Base-by-base conservation (phyloP, 805 yeast genomes). In the Candida methanosorbosa region DNA sequence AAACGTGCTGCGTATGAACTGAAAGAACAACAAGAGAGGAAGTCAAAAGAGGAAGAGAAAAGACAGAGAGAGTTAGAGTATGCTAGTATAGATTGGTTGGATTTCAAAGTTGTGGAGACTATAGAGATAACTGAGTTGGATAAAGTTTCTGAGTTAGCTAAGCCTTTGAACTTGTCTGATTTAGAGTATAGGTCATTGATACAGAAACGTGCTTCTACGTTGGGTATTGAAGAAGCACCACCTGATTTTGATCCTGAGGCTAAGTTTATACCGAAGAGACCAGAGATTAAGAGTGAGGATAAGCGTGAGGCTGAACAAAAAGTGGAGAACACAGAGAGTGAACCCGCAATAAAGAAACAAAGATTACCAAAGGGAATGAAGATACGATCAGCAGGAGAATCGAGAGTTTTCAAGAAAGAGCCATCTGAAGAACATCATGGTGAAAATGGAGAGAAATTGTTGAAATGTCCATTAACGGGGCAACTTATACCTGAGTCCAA, bases 61-160 rank as follows among this genome's bases (percentile, higher is more conserved):
- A 59, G 39, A 41, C 43, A 53, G 30, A 67, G 71, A 27, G 67
- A 66, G 38, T 43, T 75, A 5, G 78, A 71, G 28, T 84, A 69
- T 57, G 85, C 88, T 0, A 71, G 81, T 9, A 78, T 86, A 17
- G 87, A 88, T 57, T 90, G 98, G 98, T 78, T 78, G 37, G 84
- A 82, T 41, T 90, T 88, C 50, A 64, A 68, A 2, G 64, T 84
- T 14, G 80, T 84, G 7, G 85, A 78, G 33, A 75, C 79, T 2
- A 64, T 87, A 12, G 75, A 68, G 32, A 80, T 86, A 43, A 72
- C 73, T 13, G 76, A 74, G 2, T 56, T 72, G 6, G 87, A 79
- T 52, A 64, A 68, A 39, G 72, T 68, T 9, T 66, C 73, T 4
- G 80, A 75, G 33, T 57, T 78, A 33, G 65, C 72, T 1, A 45